Evolutionary conservation across 768 basidiomycete species (phyloP).

Genomic region (Inosperma sp.): DNA sequence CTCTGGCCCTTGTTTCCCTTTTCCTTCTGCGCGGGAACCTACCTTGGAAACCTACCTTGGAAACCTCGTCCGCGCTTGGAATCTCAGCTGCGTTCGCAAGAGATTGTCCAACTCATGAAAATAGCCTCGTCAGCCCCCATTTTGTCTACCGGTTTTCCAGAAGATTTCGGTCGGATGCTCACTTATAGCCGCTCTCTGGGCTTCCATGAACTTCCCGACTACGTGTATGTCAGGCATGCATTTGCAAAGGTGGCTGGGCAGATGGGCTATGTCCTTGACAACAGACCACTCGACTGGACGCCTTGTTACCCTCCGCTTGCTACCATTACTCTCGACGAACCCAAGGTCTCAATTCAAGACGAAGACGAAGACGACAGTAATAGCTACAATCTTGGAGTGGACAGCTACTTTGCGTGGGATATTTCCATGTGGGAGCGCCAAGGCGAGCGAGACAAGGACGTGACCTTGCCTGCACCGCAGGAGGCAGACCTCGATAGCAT

Average conservation of each 20-base stretch:
- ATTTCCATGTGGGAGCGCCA: not conserved
- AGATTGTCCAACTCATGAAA: slow-evolving; percentile 19
- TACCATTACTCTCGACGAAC: not conserved
- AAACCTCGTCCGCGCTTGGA: slow-evolving; percentile 23
- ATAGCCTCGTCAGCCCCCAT: slow-evolving; percentile 6
- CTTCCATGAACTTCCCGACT: slow-evolving; percentile 20
- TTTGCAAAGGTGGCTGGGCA: not conserved
- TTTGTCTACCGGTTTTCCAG: slow-evolving; percentile 19
- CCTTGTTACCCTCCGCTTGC: not conserved
- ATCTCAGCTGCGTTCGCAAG: slow-evolving; percentile 12
- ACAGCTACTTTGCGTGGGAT: not conserved
- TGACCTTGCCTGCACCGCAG: not conserved
- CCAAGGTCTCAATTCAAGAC: not conserved
- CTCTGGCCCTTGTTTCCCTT: slow-evolving; percentile 49
- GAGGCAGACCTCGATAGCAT: not conserved
- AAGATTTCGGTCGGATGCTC: slow-evolving; percentile 21
- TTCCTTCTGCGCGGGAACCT: slow-evolving; percentile 51
- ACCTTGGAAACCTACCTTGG: slow-evolving; percentile 30
- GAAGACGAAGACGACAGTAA: not conserved
- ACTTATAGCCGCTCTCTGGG: slow-evolving; percentile 20
- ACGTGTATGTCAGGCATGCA: not conserved
- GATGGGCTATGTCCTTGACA: not conserved
- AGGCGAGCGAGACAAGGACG: not conserved
- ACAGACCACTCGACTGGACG: slow-evolving; percentile 1
- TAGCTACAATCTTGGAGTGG: not conserved